Evolutionary conservation across 2,329 filamentous ascomycete genomes (phyloP), one percentile per base, ranked within the genome.

Genomic region (Ramichloridium luteum): DNA sequence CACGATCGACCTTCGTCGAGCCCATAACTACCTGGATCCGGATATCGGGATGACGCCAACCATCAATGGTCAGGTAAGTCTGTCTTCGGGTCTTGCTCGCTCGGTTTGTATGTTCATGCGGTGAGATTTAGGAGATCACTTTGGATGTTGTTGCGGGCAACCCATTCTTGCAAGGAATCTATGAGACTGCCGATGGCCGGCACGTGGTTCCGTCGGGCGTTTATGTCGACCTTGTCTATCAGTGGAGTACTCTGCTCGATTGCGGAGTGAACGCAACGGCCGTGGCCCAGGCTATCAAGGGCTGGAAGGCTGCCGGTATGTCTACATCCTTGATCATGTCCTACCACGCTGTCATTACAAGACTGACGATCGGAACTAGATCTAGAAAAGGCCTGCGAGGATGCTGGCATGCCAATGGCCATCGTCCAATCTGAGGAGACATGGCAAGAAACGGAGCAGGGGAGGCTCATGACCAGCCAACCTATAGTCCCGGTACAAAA

Each of bases 21-120:
- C 22, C 1, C 34, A 36, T 22, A 31, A 31, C 13, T 36, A 36
- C 14, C 16, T 36, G 11, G 34, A 36, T 28, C 34, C 34, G 15
- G 34, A 36, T 13, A 31, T 36, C 27, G 34, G 34, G 4, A 36
- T 31, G 34, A 36, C 34, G 13, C 34, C 34, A 5, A 36, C 29
- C 6, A 14, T 36, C 15, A 36, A 36, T 32, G 34, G 29, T 10
- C 34, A 35, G 23, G 33, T 30, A 15, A 8, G 27, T 3, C 9
- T 14, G 11, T 22, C 10, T 8, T 8, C 20, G 8, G 20, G n/a
- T 8, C 8, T 8, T 8, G 20, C 20, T 23, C 8, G 16, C 26
- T 20, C 14, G 4, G 18, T 5, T 13, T 6, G 13, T 17, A 15
- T 4, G 3, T 12, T 4, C 9, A n/a, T 5, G 11, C 22, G 9